These are phyloP conservation scores for Emmonsiellopsis sp. DNA, from an alignment of 2,329 filamentous ascomycete genomes.

Conservation along the genomic window DNA sequence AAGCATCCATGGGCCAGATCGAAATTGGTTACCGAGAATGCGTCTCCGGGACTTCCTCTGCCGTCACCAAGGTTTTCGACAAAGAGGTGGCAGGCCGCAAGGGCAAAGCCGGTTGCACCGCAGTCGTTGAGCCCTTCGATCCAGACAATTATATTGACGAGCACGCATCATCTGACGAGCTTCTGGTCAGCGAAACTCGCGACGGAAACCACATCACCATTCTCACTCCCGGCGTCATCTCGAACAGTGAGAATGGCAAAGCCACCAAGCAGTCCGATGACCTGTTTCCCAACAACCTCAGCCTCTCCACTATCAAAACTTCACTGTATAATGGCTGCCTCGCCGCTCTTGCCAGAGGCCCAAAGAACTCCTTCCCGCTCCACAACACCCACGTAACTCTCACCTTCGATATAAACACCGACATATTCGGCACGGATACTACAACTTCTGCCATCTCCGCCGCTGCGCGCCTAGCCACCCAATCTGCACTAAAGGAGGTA, in stretches of 20 bases:
- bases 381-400: conserved; percentile 65
- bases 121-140: conserved; percentile 51
- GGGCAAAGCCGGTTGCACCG: conserved; percentile 68
- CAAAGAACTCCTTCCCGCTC: conserved; percentile 68
- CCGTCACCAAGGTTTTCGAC: conserved; percentile 60
- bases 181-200: conserved; percentile 34
- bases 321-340: conserved; percentile 68
- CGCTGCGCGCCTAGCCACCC: conserved; percentile 59
- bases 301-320: conserved; percentile 39
- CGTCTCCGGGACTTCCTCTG: conserved; percentile 48
- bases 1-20: conserved; percentile 75
- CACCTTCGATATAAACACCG: conserved; percentile 53
- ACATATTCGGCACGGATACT: conserved; percentile 58
- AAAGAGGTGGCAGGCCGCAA: conserved; percentile 69
- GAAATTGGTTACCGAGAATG: conserved; percentile 93
- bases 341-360: conserved; percentile 76
- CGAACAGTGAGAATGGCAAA: conserved; percentile 27
- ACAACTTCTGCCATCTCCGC: conserved; percentile 59
- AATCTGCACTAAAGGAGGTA: conserved; percentile 55
- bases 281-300: conserved; percentile 39
- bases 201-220: conserved; percentile 65
- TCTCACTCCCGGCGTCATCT: conserved; percentile 39
- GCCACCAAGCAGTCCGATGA: conserved; percentile 2
- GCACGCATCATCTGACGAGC: conserved; percentile 13
- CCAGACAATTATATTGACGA: background rate